Evolutionary conservation across 1,284 basidiomycete species (phyloP), one percentile per base, ranked within the genome.

Genomic region (Cryptococcus sp.): DNA sequence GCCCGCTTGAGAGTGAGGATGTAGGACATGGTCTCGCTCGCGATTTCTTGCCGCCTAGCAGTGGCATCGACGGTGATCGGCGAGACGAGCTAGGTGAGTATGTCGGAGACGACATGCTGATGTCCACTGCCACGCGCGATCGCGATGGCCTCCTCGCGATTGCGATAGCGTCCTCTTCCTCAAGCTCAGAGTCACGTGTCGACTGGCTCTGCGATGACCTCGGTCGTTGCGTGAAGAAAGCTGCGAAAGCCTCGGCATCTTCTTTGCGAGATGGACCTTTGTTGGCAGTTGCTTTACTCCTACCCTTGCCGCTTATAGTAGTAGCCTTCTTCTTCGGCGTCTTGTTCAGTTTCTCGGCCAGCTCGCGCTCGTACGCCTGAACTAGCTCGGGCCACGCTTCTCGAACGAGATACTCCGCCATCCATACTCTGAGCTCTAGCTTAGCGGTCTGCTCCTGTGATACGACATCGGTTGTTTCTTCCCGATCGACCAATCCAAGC

Each of bases 311-410:
- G 25, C 23, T 39, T 27, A 58, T 59, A 15, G 46, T 40, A 8
- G 56, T 45, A 20, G 45, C 51, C 52, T 58, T 62, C 57, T 57
- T 62, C 16, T 61, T 59, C 30, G 61, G 52, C 20, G 43, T 52
- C 43, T 51, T 54, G 7, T 47, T 50, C 20, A 55, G 30, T 40
- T 58, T 71, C 8, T 60, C 65, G 0, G 62, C 66, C 38, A 62
- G 25, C n/a, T 63, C 61, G 7, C 64, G 61, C 16, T 72, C 66
- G 48, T 66, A 72, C 4, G 30, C 62, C 10, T 60, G 38, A 0
- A 73, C 60, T 11, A 71, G 48, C 4, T 59, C 57, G 1, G 68
- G 72, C 71, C 71, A 75, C 1, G 69, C 73, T 17, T 64, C 66
- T 25, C 50, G 55, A 1, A 75, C 60, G 7, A 75, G 61, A 41